Evolutionary conservation across 768 basidiomycete genomes (phyloP).

Genomic region (Lentinula sp.): DNA sequence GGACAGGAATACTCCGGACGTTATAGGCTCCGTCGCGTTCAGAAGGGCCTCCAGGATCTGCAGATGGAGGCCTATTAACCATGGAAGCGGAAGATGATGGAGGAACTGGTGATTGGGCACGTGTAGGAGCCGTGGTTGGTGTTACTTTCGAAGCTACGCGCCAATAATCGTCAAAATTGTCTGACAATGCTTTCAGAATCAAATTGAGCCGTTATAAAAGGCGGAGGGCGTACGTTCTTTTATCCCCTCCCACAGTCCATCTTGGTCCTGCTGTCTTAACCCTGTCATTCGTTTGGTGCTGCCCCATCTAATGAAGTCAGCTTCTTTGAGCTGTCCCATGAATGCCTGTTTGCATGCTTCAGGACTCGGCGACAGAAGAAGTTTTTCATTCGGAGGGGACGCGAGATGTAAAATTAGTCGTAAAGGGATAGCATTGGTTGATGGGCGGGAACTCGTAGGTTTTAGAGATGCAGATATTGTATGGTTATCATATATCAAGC

Average conservation of each 20-base stretch:
- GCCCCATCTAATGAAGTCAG: constrained; percentile 95
- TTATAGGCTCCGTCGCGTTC: constrained; percentile 84
- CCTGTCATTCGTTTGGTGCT: constrained; percentile 92
- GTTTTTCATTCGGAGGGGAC: constrained; percentile 80
- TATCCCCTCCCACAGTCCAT: constrained; percentile 96
- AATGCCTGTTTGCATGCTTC: constrained; percentile 92
- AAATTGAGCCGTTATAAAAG: constrained; percentile 1
- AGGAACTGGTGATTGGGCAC: constrained; percentile 50
- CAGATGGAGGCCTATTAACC: constrained; percentile 59
- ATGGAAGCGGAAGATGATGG: constrained; percentile 51
- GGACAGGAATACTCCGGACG: constrained; percentile 82
- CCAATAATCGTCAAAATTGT: constrained; percentile 96
- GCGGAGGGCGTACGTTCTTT: constrained; percentile 68
- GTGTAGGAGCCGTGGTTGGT: constrained; percentile 65
- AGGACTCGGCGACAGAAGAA: constrained; percentile 70
- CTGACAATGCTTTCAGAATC: constrained; percentile 32
- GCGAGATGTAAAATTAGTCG: constrained; percentile 84
- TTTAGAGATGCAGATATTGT: constrained; percentile 57
- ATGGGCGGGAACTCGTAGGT: constrained; percentile 33
- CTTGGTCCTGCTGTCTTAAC: constrained; percentile 86
- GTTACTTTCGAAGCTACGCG: constrained; percentile 90
- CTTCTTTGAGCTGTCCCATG: constrained; percentile 95
- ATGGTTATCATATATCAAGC: constrained; percentile 87
- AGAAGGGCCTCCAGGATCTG: constrained; percentile 43
- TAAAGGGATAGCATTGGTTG: constrained; percentile 46